phyloP scores from a whole-genome alignment of 1,139 yeast species.

The Yarrowia galli region DNA sequence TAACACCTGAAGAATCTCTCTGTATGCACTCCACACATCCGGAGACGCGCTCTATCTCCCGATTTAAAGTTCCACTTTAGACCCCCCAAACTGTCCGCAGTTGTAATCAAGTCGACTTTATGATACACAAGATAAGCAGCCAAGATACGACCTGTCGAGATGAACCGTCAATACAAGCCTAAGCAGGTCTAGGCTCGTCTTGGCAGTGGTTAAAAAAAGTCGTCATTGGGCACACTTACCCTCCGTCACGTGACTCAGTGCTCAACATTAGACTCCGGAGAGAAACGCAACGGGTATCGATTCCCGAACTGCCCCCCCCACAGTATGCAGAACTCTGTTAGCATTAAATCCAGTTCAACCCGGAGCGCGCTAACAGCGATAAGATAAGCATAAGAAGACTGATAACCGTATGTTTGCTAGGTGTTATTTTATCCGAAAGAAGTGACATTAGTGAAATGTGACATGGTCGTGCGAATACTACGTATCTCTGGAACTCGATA shows the following conservation, averaged over 20 bases:
- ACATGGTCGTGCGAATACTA: too few relatives aligned
- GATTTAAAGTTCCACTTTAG: background rate
- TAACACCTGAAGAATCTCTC: background rate
- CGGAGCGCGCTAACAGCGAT: background rate
- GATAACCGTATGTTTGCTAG: background rate
- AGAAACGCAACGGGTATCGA: slow-evolving; percentile 14
- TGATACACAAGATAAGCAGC: slow-evolving; percentile 3
- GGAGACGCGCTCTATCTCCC: slow-evolving; percentile 3
- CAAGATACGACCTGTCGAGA: background rate
- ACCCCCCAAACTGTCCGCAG: too few relatives aligned
- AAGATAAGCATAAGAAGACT: slow-evolving; percentile 10
- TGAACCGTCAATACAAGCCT: too few relatives aligned
- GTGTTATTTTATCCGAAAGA: background rate
- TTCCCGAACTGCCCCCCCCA: slow-evolving; percentile 10
- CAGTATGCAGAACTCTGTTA: background rate
- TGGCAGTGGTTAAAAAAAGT: too few relatives aligned
- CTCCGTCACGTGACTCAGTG: slow-evolving; percentile 10
- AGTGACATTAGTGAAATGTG: too few relatives aligned
- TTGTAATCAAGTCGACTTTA: slow-evolving; percentile 2
- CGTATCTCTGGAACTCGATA: too few relatives aligned
- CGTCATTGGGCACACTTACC: too few relatives aligned
- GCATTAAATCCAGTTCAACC: background rate
- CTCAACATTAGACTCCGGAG: background rate
- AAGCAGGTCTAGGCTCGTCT: too few relatives aligned
- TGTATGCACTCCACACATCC: background rate